Conservation (phyloP, 495 filamentous ascomycete genomes). For the Daldinia bambusicola region DNA sequence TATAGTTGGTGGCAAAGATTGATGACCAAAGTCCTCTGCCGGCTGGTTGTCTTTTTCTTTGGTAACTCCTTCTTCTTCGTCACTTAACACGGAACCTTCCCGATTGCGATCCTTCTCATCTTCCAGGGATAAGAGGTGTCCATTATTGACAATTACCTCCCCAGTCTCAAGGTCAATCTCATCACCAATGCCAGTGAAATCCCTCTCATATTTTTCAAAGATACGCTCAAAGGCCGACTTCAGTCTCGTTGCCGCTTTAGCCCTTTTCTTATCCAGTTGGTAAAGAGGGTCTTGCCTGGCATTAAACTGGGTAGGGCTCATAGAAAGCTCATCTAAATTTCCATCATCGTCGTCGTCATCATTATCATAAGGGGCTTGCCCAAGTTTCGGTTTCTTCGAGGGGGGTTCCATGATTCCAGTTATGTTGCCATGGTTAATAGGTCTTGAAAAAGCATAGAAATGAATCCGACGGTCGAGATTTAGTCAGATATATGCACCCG, state of each 20-base stretch:
- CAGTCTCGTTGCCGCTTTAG: conserved; percentile 70
- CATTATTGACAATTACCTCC: conserved; percentile 85
- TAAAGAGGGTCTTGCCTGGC: conserved; percentile 59
- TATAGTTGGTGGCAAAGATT: conserved; percentile 13
- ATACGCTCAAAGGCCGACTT: conserved; percentile 87
- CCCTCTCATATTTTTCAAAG: conserved; percentile 84
- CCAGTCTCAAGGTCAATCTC: conserved; percentile 83
- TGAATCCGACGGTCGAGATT: background rate
- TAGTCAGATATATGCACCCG: background rate
- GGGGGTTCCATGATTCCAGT: conserved; percentile 64
- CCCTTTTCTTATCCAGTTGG: conserved; percentile 67
- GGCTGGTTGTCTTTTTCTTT: conserved; percentile 25
- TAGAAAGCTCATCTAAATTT: conserved; percentile 56
- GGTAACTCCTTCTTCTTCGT: conserved; percentile 40
- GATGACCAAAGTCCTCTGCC: conserved; percentile 20
- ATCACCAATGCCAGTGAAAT: conserved; percentile 83
- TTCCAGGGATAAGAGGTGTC: conserved; percentile 73
- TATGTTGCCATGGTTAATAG: conserved; percentile 17
- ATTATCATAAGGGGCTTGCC: conserved; percentile 48
- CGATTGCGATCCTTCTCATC: conserved; percentile 57
- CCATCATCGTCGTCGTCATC: conserved; percentile 53
- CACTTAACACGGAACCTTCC: conserved; percentile 36
- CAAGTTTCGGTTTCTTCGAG: conserved; percentile 65
- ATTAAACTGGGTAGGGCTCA: conserved; percentile 55
- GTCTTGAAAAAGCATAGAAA: background rate